A percentile compares a stretch with the other conserved stretches of the same genome.
These are phyloP conservation scores for Colletotrichum eleusines DNA, from an alignment of 2,329 filamentous ascomycete genomes.

Conservation along the genomic window DNA sequence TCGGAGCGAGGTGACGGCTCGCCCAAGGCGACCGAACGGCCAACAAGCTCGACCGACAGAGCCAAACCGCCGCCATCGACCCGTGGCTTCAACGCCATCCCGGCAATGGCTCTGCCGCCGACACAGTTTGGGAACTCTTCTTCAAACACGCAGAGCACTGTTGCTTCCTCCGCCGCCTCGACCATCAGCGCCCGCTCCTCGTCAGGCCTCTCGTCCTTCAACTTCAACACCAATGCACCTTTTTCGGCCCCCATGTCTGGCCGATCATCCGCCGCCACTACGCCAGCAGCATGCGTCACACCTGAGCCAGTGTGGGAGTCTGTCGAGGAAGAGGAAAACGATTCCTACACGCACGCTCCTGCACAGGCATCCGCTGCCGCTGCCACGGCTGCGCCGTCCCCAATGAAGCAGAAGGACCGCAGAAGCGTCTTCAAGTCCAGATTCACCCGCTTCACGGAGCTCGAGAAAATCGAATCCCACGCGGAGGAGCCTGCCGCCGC, in stretches of 20 bases:
- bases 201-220: slow-evolving; percentile 36
- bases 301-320: slow-evolving; percentile 38
- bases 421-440: slow-evolving; percentile 43
- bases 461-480: slow-evolving; percentile 49
- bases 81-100: slow-evolving; percentile 48
- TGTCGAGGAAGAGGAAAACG: slow-evolving; percentile 26
- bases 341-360: slow-evolving; percentile 26
- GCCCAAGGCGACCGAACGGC: slow-evolving; percentile 18
- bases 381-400: slow-evolving; percentile 13
- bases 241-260: slow-evolving; percentile 39
- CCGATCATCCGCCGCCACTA: slow-evolving; percentile 37
- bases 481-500: slow-evolving; percentile 40
- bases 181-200: slow-evolving; percentile 33
- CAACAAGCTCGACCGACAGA: slow-evolving; percentile 12
- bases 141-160: neutral
- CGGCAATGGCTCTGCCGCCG: slow-evolving; percentile 26
- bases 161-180: slow-evolving; percentile 38
- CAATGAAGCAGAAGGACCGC: slow-evolving; percentile 43
- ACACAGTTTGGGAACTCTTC: slow-evolving; percentile 27
- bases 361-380: neutral
- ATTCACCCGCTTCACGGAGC: slow-evolving; percentile 48
- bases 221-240: slow-evolving; percentile 27
- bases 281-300: slow-evolving; percentile 38
- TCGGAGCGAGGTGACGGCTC: slow-evolving; percentile 43
- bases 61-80: slow-evolving; percentile 48